Percentiles rank a stretch among this genome's conserved stretches.
Evolutionary conservation across 176 grass and related monocot genomes (phyloP).

Genomic region (bread wheat (Triticum aestivum)): DNA sequence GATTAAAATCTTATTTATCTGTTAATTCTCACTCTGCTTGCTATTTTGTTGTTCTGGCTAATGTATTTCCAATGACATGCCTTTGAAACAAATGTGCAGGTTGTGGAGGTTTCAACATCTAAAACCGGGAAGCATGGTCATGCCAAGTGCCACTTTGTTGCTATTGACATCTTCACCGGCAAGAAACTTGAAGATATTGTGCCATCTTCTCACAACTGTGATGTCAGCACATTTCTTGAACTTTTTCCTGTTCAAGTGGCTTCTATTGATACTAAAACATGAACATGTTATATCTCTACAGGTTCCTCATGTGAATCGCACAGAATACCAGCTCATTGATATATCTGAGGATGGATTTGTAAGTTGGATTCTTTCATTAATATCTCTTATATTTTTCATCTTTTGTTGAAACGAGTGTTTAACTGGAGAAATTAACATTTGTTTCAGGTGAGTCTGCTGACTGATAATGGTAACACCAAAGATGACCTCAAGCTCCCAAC

Average conservation of each 20-base stretch:
- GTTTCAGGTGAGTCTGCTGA: constrained; percentile 50
- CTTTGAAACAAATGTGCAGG: constrained; percentile 27
- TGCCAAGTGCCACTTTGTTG: constrained; percentile 58
- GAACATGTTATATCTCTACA: not conserved
- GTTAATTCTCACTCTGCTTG: not conserved
- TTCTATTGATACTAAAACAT: not conserved
- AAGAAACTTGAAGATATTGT: constrained; percentile 65
- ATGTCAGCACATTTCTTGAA: constrained; percentile 37
- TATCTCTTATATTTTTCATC: not conserved
- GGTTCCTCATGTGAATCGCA: constrained; percentile 53
- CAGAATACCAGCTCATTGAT: constrained; percentile 63
- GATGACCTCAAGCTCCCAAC: constrained; percentile 54
- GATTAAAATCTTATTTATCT: not conserved
- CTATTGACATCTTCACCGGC: constrained; percentile 49
- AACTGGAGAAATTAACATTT: not conserved
- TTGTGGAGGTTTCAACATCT: constrained; percentile 60
- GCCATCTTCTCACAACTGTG: constrained; percentile 62
- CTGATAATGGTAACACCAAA: constrained; percentile 55
- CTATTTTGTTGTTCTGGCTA: not conserved
- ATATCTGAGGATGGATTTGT: constrained; percentile 75
- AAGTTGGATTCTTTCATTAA: constrained; percentile 1
- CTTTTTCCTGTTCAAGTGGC: not conserved
- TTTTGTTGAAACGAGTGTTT: not conserved
- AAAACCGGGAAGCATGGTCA: constrained; percentile 65
- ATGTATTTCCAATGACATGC: not conserved